Evolutionary conservation across 2,329 filamentous ascomycete genomes (phyloP), one percentile per base, ranked within the genome.

Genomic region (Talaromyces sp.): DNA sequence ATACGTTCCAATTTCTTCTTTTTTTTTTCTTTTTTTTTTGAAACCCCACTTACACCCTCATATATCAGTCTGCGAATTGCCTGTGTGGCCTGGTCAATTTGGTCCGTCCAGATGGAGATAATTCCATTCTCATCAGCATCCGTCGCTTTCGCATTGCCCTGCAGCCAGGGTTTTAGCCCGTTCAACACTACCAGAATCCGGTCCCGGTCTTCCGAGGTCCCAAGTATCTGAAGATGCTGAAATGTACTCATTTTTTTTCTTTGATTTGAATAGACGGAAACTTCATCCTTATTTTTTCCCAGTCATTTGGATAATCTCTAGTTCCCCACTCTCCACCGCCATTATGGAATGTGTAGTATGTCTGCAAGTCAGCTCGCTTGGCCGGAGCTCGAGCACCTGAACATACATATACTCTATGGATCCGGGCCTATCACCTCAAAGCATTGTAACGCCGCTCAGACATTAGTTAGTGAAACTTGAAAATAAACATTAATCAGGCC

Each of bases 51-150:
- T 7, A 46, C 43, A 1, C 43, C 43, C 32, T 46, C 43, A 24
- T 46, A 46, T 10, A 46, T 46, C 30, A 46, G 33, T 36, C 43
- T 17, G 13, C 43, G 43, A 13, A 46, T 27, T 9, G 19, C 19
- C 30, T n/a, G 14, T 32, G 43, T 46, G 17, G 43, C 43, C 14
- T 46, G 32, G 27, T 46, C 43, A 36, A 46, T 46, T 3, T 46
- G 43, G 35, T 27, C 32, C 7, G 43, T 46, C 43, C 43, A 46
- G 14, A 46, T 46, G 9, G 33, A 30, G 16, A 46, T 27, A 35
- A 46, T 46, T 5, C 43, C 43, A 46, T 46, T 46, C 43, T 46
- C 43, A 24, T 46, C 43, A 7, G 30, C 43, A 13, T 46, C 43
- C 4, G 24, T 30, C 32, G 10, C 43, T 36, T 46, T 46, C 13